Evolutionary conservation across 768 basidiomycete species (phyloP).

Genomic region (Kwoniella newhampshirensis): DNA sequence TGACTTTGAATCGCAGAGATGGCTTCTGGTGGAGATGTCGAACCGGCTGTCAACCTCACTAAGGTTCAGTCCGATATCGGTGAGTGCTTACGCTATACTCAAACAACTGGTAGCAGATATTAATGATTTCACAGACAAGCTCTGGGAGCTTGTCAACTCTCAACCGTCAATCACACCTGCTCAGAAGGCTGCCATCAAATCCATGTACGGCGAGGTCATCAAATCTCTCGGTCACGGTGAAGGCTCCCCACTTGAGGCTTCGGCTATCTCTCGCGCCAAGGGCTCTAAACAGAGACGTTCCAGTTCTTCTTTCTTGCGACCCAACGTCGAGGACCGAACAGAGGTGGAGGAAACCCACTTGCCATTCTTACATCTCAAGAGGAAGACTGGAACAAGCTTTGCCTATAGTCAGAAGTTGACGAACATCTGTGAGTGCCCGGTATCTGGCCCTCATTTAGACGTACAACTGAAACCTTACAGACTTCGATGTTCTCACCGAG

Average conservation of each 20-base stretch:
- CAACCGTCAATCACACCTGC: constrained; percentile 96
- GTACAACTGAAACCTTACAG: constrained; percentile 57
- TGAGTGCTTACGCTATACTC: constrained; percentile 15
- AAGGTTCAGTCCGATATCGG: constrained; percentile 93
- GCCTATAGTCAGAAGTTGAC: constrained; percentile 97
- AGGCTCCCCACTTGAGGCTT: constrained; percentile 23
- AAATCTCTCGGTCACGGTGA: constrained; percentile 75
- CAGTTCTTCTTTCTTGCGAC: constrained; percentile 95
- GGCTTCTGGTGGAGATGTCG: constrained; percentile 84
- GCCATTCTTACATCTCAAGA: constrained; percentile 92
- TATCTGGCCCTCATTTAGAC: constrained; percentile 25
- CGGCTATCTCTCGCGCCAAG: constrained; percentile 31
- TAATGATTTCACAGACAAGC: constrained; percentile 60
- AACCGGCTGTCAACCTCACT: constrained; percentile 85
- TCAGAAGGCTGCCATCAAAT: constrained; percentile 65
- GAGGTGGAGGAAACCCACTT: constrained; percentile 83
- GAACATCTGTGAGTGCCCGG: constrained; percentile 55
- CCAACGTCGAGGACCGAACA: constrained; percentile 63
- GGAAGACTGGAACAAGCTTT: constrained; percentile 92
- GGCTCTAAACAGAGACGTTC: constrained; percentile 65
- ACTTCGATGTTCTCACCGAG: constrained; percentile 94
- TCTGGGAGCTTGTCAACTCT: constrained; percentile 95
- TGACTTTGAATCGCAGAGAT: constrained; percentile 66
- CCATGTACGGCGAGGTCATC: constrained; percentile 93
- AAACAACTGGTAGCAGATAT: background rate